Evolutionary conservation across 2,329 filamentous ascomycete genomes (phyloP), one percentile per base, ranked within the genome.

Genomic region (Hirsutella rhossiliensis): DNA sequence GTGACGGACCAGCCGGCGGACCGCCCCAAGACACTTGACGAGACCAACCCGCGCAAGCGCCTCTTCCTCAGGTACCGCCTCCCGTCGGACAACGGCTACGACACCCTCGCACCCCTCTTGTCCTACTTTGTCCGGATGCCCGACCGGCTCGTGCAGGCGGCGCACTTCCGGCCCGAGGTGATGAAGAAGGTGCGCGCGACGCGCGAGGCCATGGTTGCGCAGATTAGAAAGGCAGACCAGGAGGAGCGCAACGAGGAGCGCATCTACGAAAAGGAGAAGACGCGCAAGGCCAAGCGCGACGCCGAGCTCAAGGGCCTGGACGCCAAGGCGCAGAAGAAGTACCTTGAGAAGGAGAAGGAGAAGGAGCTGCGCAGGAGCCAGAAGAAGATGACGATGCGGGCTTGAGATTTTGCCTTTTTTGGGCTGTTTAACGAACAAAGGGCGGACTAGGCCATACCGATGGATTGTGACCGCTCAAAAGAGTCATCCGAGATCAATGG

Each of bases 81-180:
- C 28, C 80, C 80, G 6, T 72, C 75, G 3, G 64, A 72, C 54
- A 73, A 78, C 61, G 71, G 73, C 63, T 87, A 86, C 63, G 68
- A 72, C 34, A 61, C 67, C 30, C 78, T 87, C n/a, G 59, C 84
- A 18, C 82, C 87, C 23, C 66, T 97, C 48, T 88, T 95, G 69
- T 68, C 75, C 32, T 80, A 84, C 65, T 94, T 92, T 71, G 64
- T 96, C 44, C 84, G 86, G 50, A 68, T 96, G n/a, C 76, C 87
- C 36, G 92, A 98, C 61, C 70, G 76, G 53, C 82, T 98, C 41
- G 87, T 83, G 45, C 69, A 78, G 45, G 66, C 67, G 23, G 89
- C 79, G 11, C 89, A 87, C 64, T 96, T 96, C 80, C 86, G 92
- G 12, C 79, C 86, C 32, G 87, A 97, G 70, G 88, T 95, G 30